Evolutionary conservation across 192 early-diverging fungal genomes (phyloP), one percentile per base, ranked within the genome.

Genomic region (Haplosporangium gracile): DNA sequence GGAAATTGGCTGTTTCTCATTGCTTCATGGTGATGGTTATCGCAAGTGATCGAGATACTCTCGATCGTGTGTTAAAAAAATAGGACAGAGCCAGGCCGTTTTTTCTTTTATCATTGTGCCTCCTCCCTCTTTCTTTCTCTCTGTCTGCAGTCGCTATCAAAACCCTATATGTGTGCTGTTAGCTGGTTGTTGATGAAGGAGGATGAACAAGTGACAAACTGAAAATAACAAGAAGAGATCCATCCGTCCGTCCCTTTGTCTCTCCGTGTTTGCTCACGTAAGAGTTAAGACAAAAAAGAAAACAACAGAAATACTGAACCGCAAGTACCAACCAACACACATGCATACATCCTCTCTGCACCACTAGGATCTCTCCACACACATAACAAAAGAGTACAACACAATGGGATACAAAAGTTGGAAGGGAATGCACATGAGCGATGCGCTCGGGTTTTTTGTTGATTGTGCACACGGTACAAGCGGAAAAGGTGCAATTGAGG

Each of bases 351-450:
- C n/a, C n/a, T 29, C 13, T 29, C 29, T 29, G 13, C 60, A 65
- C 60, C 60, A 65, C 60, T 65, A 32, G 26, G 60, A 65, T 65
- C 60, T 65, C 60, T 65, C 60, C 60, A 65, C 60, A 65, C 60
- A 65, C 29, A 65, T 32, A 2, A 32, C 26, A 32, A 26, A 65
- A 32, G 29, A 65, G 60, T 26, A 5, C 6, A 26, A 65, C 60
- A 32, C 60, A 65, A 65, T 29, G 60, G 60, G 60, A 65, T 65
- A 65, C 60, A 65, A 32, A 32, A 10, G n/a, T 32, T 15, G 26
- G 16, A 40, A n/a, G 69, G 20, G 18, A 11, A 32, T 70, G 18
- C 18, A 26, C 34, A 42, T 70, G 69, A 65, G 60, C 60, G 60
- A 65, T 65, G 60, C 26, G 60, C 60, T 32, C 60, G n/a, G 60